Evolutionary conservation across 2,329 filamentous ascomycete genomes (phyloP), one percentile per base, ranked within the genome.

Genomic region (Colletotrichum magnum): DNA sequence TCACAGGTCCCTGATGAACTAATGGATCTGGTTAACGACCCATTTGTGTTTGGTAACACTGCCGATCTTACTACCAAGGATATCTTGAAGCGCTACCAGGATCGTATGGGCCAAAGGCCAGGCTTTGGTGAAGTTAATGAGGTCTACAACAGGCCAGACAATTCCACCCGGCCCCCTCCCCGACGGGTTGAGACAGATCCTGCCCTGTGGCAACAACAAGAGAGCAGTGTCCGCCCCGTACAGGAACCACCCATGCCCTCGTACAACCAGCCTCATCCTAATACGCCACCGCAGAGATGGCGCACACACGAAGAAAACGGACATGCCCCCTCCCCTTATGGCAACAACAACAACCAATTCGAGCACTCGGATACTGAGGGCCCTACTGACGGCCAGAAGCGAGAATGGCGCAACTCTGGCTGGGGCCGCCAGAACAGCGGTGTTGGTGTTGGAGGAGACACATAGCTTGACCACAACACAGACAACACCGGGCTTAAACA

Each of bases 61-160:
- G 91, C 92, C 53, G 95, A 99, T 69, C 91, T 98, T 71, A 98
- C 95, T 1, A 97, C 95, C 6, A 99, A 99, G 80, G 96, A 99
- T 76, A 98, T 99, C 63, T 87, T 99, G 59, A 97, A 95, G 79
- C 90, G 94, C 65, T 98, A 97, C 80, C 94, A 94, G 58, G 94
- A 97, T 76, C 92, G 96, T 71, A 81, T 83, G 64, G 85, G 85
- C 6, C 83, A 86, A 51, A 82, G 90, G 82, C 81, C 93, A 84
- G 83, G 88, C n/a, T 43, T 43, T 82, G 82, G 84, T 80, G 88
- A 90, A 80, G 82, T 86, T 76, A 82, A 86, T 78, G 86, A 90
- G 77, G 82, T 87, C 78, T 83, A 86, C 77, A 83, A 86, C 80
- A 83, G 86, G 80, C 85, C 85, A 78, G 87, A 89, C 79, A 85